Evolutionary conservation across 1,284 basidiomycete species (phyloP).

Genomic region (Ganoderma resinaceum): DNA sequence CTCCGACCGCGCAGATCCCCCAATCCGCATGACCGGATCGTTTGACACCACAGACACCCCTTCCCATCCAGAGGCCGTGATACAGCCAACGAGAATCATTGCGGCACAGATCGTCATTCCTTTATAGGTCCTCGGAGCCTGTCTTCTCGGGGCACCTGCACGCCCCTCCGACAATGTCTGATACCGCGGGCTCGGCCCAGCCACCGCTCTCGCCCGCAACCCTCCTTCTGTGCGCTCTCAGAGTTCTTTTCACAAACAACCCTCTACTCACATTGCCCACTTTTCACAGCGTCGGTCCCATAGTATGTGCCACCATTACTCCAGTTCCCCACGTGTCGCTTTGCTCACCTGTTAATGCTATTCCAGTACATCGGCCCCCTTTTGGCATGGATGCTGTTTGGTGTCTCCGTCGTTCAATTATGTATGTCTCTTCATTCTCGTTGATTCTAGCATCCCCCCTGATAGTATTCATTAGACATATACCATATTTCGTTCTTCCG

Average conservation of each 20-base stretch:
- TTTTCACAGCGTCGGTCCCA: background rate
- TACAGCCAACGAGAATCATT: background rate
- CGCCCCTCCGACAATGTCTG: background rate
- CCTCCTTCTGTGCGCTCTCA: background rate
- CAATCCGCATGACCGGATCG: background rate
- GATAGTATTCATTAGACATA: background rate
- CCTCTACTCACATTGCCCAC: background rate
- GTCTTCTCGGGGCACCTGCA: background rate
- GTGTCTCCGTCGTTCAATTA: background rate
- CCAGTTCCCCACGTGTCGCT: background rate
- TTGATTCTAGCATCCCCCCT: background rate
- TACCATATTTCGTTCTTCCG: background rate
- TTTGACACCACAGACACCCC: background rate
- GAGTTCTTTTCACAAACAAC: background rate
- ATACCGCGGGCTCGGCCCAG: background rate
- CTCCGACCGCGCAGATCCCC: background rate
- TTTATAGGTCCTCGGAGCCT: background rate
- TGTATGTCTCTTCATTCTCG: background rate
- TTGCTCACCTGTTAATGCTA: background rate
- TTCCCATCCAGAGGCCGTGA: background rate
- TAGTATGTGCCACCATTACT: background rate
- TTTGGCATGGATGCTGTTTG: background rate
- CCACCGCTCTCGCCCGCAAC: background rate
- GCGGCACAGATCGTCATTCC: background rate
- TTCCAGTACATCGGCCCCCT: background rate